Conservation (phyloP, 768 basidiomycete genomes). For the Xerocomus brunneocitrinus region DNA sequence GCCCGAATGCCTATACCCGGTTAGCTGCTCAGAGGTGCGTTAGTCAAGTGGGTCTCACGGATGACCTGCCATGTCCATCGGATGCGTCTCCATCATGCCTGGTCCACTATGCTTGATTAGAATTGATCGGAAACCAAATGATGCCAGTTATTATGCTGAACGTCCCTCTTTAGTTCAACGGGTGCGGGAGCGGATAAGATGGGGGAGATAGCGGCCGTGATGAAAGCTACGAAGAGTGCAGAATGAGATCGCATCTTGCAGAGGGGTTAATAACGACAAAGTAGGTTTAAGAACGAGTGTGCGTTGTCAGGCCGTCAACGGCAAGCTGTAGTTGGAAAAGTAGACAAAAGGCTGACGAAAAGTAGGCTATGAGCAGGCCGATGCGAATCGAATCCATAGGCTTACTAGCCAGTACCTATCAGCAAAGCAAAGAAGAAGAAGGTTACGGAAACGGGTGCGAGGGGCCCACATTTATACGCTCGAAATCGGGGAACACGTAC, state of each 20-base stretch:
- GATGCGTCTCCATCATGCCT: not conserved
- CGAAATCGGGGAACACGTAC: not conserved
- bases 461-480: not conserved
- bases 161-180: not conserved
- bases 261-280: not conserved
- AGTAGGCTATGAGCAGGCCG: too few species aligned
- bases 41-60: not conserved
- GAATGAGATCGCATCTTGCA: not conserved
- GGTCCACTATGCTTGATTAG: not conserved
- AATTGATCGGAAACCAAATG: not conserved
- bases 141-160: not conserved
- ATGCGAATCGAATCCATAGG: too few species aligned
- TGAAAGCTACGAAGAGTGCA: not conserved
- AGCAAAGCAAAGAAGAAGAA: too few species aligned
- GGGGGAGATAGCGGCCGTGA: not conserved
- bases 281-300: not conserved
- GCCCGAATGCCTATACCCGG: not conserved
- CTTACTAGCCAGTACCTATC: too few species aligned
- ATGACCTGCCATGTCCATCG: not conserved
- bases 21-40: not conserved
- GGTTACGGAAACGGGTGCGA: not conserved
- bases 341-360: too few species aligned
- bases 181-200: not conserved
- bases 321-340: too few species aligned
- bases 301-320: too few species aligned